A percentile compares a stretch with the other conserved stretches of the same genome.
These are phyloP conservation scores for Annulohypoxylon maeteangense DNA, from an alignment of 495 filamentous ascomycete species.

Conservation along the genomic window DNA sequence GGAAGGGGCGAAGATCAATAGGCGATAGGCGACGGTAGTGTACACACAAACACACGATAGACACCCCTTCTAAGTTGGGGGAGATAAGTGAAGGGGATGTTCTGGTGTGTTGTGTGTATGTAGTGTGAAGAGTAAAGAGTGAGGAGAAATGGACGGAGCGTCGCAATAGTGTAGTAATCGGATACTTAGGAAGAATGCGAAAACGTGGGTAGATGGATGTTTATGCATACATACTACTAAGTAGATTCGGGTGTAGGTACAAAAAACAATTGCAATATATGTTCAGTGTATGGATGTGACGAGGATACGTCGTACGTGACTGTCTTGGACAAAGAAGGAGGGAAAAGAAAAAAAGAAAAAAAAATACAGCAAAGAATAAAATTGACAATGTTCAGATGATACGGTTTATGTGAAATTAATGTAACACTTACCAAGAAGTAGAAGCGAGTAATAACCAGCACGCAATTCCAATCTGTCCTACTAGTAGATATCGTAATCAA, in stretches of 20 bases:
- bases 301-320: background rate
- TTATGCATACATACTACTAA: conserved; percentile 12
- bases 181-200: conserved; percentile 13
- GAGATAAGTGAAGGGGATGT: conserved; percentile 8
- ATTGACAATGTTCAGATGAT: background rate
- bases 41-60: conserved; percentile 1
- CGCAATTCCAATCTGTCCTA: background rate
- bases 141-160: conserved; percentile 11
- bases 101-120: background rate
- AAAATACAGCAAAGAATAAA: background rate
- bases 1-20: background rate
- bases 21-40: background rate
- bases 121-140: background rate
- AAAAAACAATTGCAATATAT: background rate
- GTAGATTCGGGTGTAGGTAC: too few relatives aligned
- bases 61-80: conserved; percentile 1
- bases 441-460: background rate
- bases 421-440: conserved; percentile 9
- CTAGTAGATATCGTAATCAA: background rate
- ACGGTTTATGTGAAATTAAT: conserved; percentile 8
- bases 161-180: conserved; percentile 32
- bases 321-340: conserved; percentile 1
- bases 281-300: background rate
- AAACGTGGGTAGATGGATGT: background rate
- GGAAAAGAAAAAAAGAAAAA: background rate